A percentile compares a stretch with the other conserved stretches of the same genome.
Evolutionary conservation across 2,329 filamentous ascomycete genomes (phyloP).

Genomic region (Cercospora zeae-maydis): DNA sequence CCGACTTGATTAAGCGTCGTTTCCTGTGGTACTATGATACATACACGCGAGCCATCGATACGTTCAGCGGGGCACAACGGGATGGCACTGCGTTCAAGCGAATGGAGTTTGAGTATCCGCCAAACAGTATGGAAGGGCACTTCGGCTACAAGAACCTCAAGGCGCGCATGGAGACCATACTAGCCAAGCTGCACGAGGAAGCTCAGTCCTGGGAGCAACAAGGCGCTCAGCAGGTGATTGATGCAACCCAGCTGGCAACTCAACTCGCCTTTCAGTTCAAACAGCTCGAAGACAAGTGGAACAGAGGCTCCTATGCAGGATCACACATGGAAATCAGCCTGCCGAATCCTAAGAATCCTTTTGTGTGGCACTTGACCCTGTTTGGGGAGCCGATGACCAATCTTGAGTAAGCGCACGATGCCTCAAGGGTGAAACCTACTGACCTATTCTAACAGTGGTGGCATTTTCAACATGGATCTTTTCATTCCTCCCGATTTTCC

Average conservation of each 20-base stretch:
- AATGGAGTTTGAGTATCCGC: slow-evolving; percentile 80
- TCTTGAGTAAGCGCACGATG: slow-evolving; percentile 55
- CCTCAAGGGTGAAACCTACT: background rate
- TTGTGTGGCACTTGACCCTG: slow-evolving; percentile 83
- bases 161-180: slow-evolving; percentile 64
- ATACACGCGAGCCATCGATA: slow-evolving; percentile 69
- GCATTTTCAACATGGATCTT: slow-evolving; percentile 78
- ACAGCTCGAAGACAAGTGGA: slow-evolving; percentile 73
- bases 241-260: slow-evolving; percentile 71
- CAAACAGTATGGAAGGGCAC: slow-evolving; percentile 79
- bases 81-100: slow-evolving; percentile 60
- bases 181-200: slow-evolving; percentile 68
- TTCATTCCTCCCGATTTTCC: slow-evolving; percentile 82
- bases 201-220: slow-evolving; percentile 66
- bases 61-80: slow-evolving; percentile 59
- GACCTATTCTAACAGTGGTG: slow-evolving; percentile 49
- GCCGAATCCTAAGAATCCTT: slow-evolving; percentile 71
- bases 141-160: slow-evolving; percentile 78
- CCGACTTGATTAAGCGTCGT: slow-evolving; percentile 81
- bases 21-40: slow-evolving; percentile 96
- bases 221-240: slow-evolving; percentile 59
- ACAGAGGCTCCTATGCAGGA: slow-evolving; percentile 56
- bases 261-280: slow-evolving; percentile 82
- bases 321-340: slow-evolving; percentile 72
- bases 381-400: slow-evolving; percentile 92